A percentile compares a stretch with the other conserved stretches of the same genome.
Evolutionary conservation across 306 rosid genomes (phyloP).

Genomic region (Vachellia collinsii): DNA sequence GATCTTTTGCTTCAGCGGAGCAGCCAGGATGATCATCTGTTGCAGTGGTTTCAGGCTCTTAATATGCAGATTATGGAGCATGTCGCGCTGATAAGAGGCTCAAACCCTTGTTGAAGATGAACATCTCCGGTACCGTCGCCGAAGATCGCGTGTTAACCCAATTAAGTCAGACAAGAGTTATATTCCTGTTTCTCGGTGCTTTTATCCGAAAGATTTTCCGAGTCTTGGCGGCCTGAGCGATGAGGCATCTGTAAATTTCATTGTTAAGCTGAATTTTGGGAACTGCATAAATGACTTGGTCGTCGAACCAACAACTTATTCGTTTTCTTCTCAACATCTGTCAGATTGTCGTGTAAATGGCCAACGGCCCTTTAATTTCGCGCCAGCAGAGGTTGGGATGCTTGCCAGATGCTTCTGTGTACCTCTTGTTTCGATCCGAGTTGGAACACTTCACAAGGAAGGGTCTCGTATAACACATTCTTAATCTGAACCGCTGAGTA

Average conservation of each 20-base stretch:
- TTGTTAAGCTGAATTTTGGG: neutral
- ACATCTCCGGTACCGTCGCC: constrained; percentile 65
- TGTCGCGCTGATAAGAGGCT: constrained; percentile 90
- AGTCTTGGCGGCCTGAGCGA: neutral
- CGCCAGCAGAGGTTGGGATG: constrained; percentile 93
- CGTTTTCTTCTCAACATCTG: neutral
- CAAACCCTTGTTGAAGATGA: constrained; percentile 88
- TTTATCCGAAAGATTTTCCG: neutral
- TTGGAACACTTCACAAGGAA: constrained; percentile 78
- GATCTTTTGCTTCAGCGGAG: constrained; percentile 86
- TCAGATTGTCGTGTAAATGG: neutral
- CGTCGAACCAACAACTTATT: neutral
- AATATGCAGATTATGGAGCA: constrained; percentile 89
- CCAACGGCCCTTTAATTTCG: constrained; percentile 51
- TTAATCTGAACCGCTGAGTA: constrained; percentile 63
- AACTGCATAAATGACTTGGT: neutral
- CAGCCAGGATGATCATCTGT: constrained; percentile 64
- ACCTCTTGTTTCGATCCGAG: constrained; percentile 92
- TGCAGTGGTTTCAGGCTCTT: constrained; percentile 91
- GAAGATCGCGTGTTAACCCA: constrained; percentile 91
- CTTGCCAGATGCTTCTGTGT: constrained; percentile 96
- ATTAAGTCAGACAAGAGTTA: constrained; percentile 71
- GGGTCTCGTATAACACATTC: constrained; percentile 73
- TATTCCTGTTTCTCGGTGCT: neutral
- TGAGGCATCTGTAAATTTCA: neutral